Evolutionary conservation across 1,284 basidiomycete genomes (phyloP).

Genomic region (Dichomitus squalens): DNA sequence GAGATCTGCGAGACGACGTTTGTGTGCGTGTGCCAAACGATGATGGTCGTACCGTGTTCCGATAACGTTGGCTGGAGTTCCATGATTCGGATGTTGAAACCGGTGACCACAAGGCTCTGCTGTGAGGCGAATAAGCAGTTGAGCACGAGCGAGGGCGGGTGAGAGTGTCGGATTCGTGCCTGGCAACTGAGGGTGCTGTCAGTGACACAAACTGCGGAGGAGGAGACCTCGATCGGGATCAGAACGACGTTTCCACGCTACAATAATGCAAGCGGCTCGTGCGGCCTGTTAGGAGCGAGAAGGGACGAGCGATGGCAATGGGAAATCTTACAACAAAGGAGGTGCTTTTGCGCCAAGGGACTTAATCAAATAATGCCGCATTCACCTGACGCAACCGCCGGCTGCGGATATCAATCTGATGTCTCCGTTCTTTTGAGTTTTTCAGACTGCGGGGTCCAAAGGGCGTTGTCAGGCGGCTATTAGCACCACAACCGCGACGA

Average conservation of each 20-base stretch:
- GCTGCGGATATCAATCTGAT: background rate
- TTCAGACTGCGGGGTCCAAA: too few species aligned
- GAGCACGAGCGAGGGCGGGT: too few species aligned
- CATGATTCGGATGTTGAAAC: too few species aligned
- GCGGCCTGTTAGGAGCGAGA: too few species aligned
- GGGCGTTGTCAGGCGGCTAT: background rate
- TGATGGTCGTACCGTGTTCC: background rate
- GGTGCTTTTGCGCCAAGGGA: background rate
- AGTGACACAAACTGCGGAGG: background rate
- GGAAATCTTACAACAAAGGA: background rate
- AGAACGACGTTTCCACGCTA: background rate
- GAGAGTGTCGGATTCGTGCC: too few species aligned
- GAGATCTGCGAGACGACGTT: background rate
- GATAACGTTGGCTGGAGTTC: background rate
- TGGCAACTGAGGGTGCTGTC: background rate
- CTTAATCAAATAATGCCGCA: slow-evolving; percentile 5
- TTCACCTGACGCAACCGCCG: background rate
- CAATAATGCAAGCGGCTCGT: background rate
- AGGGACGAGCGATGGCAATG: too few species aligned
- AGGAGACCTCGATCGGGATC: slow-evolving; percentile 13
- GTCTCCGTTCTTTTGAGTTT: background rate
- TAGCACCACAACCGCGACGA: too few species aligned
- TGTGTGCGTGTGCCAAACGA: background rate
- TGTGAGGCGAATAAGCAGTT: too few species aligned
- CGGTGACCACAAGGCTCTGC: too few species aligned